Conservation (phyloP, 306 rosid species). For the Vachellia collinsii region DNA sequence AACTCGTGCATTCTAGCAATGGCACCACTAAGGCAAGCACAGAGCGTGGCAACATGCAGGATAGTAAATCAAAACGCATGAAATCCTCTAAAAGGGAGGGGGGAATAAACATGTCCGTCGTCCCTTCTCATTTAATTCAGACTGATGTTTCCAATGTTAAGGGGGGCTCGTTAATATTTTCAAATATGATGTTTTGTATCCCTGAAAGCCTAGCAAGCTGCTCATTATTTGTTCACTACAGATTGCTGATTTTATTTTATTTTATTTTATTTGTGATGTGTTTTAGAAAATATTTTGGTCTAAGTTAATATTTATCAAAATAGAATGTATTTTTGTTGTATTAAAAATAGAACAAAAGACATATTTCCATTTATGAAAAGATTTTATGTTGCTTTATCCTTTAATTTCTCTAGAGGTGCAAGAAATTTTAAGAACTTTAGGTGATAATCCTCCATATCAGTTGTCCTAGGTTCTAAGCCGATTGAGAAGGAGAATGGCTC, state of each 20-base stretch:
- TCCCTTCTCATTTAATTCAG: conserved; percentile 87
- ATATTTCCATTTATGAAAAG: conserved; percentile 1
- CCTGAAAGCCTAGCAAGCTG: conserved; percentile 43
- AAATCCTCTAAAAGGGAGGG: conserved; percentile 63
- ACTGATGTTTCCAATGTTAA: conserved; percentile 86
- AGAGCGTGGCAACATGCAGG: conserved; percentile 56
- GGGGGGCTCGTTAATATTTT: conserved; percentile 72
- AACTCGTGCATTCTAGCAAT: conserved; percentile 82
- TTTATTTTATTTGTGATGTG: conserved; percentile 2
- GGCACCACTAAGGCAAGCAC: conserved; percentile 74
- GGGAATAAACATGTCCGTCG: conserved; percentile 58
- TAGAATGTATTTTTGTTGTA: conserved; percentile 12
- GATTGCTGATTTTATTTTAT: not conserved
- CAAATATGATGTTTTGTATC: conserved; percentile 95
- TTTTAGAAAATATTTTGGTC: not conserved
- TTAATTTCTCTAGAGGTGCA: not conserved
- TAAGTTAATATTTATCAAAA: not conserved
- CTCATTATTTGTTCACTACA: conserved; percentile 25
- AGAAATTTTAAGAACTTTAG: conserved; percentile 21
- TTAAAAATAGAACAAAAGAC: not conserved
- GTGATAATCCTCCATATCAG: conserved; percentile 17
- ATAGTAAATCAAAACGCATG: conserved; percentile 50
- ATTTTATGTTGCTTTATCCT: conserved; percentile 19
- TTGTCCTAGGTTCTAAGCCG: conserved; percentile 16
- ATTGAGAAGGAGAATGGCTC: not conserved